Base-by-base conservation (phyloP, 768 basidiomycete species). In the Tylopilus sp. region DNA sequence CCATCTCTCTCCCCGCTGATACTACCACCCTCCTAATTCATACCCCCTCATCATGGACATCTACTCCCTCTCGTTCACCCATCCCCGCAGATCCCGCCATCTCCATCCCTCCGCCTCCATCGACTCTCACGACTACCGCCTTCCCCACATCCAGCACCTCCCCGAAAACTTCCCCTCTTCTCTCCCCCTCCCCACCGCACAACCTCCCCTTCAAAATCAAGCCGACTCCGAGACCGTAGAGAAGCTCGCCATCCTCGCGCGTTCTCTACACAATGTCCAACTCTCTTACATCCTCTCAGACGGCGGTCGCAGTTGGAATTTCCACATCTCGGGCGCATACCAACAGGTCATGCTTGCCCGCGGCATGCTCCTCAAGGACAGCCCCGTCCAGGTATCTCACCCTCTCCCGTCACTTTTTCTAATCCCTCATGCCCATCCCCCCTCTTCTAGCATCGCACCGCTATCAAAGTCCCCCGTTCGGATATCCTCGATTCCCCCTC, bases 61-160 rank as follows among this genome's bases (percentile, higher is more conserved):
- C 68, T 95, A 95, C 81, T 90, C 92, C 49, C 90, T 91, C 60
- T 90, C 92, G 65, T 95, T 97, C 79, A 86, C 86, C 61, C 88
- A 89, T 74, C 91, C 92, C 65, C 87, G 89, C 75, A 79, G 86
- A 69, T 79, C 85, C 66, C 84, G 84, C 65, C 80, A 80, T 71
- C 72, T 77, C 71, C 64, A 65, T 44, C 81, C 83, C 52, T 73
- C 79, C 48, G 79, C 80, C 48, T 79, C 85, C 54, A 75, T 85
- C 73, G 85, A 88, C 70, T 80, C 80, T 62, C 66, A 71, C 48
- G 79, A 80, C 65, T 75, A 73, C 66, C 74, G 80, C 62, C 65
- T 69, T 43, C 63, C 71, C 63, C 73, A 69, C 71, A 70, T 66
- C 52, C 73, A 50, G 18, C 66, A 63, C n/a, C 61, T 56, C 25